phyloP scores from a whole-genome alignment of 352 stramenopile species.

The Blastocystis sp. region DNA sequence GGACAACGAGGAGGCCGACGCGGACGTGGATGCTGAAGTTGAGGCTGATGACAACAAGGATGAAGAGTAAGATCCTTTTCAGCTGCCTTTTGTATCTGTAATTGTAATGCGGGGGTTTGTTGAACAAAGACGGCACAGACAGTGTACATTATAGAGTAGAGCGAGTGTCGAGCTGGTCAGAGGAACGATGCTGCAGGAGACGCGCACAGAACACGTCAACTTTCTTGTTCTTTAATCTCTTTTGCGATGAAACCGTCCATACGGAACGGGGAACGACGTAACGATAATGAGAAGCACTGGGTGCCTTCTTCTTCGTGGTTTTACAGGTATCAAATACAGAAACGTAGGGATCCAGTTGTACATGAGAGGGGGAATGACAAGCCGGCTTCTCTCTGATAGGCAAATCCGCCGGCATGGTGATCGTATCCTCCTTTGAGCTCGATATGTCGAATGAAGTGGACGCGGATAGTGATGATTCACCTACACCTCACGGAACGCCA shows the following conservation, averaged over 20 bases:
- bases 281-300: not conserved
- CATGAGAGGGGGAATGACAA: not conserved
- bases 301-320: not conserved
- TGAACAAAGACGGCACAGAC: not conserved
- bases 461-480: not conserved
- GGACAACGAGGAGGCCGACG: slow-evolving; percentile 19
- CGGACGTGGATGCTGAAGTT: slow-evolving; percentile 5
- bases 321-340: not conserved
- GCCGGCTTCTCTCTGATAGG: not conserved
- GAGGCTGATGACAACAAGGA: slow-evolving; percentile 38
- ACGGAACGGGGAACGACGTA: slow-evolving; percentile 50
- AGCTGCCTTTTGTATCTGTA: not conserved
- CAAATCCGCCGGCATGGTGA: not conserved
- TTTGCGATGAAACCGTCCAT: slow-evolving; percentile 20
- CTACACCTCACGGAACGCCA: not conserved
- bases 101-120: not conserved
- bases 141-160: not conserved
- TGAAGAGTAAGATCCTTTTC: slow-evolving; percentile 29
- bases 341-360: not conserved
- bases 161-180: not conserved
- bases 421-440: not conserved
- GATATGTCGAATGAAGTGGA: not conserved
- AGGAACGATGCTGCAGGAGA: slow-evolving; percentile 37
- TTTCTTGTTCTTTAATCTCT: slow-evolving; percentile 23
- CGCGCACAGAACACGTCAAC: not conserved